Evolutionary conservation across 306 rosid genomes (phyloP).

Genomic region (Rubus idaeus): DNA sequence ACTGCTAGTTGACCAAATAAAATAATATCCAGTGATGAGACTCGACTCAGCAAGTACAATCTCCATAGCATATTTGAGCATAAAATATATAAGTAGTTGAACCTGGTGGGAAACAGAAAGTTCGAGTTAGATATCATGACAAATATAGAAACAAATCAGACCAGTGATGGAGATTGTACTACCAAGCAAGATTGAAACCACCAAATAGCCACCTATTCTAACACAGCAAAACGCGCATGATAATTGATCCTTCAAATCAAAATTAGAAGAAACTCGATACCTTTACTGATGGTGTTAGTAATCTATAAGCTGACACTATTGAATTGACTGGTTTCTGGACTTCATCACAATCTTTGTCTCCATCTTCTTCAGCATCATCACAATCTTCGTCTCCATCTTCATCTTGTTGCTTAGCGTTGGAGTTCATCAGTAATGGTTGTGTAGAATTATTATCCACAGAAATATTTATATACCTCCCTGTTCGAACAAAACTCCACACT

Average conservation of each 20-base stretch:
- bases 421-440: slow-evolving; percentile 58
- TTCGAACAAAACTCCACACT: neutral
- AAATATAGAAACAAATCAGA: neutral
- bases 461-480: slow-evolving; percentile 47
- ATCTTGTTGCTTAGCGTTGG: slow-evolving; percentile 41
- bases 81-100: slow-evolving; percentile 79
- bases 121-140: slow-evolving; percentile 14
- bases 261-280: slow-evolving; percentile 21
- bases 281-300: slow-evolving; percentile 88
- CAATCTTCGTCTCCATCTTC: slow-evolving; percentile 53
- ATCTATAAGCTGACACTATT: slow-evolving; percentile 60
- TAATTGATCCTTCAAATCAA: neutral
- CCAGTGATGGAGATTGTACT: neutral
- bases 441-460: slow-evolving; percentile 41
- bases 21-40: slow-evolving; percentile 80
- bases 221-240: neutral
- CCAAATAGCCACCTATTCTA: neutral
- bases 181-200: neutral
- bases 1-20: slow-evolving; percentile 72
- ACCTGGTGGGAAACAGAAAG: slow-evolving; percentile 49
- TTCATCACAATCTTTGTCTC: slow-evolving; percentile 18
- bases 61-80: slow-evolving; percentile 96
- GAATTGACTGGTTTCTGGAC: slow-evolving; percentile 66
- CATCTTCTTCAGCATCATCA: slow-evolving; percentile 48
- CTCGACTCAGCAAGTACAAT: slow-evolving; percentile 86